Evolutionary conservation across 1,284 basidiomycete species (phyloP).

Genomic region (Polyporus tsugae): DNA sequence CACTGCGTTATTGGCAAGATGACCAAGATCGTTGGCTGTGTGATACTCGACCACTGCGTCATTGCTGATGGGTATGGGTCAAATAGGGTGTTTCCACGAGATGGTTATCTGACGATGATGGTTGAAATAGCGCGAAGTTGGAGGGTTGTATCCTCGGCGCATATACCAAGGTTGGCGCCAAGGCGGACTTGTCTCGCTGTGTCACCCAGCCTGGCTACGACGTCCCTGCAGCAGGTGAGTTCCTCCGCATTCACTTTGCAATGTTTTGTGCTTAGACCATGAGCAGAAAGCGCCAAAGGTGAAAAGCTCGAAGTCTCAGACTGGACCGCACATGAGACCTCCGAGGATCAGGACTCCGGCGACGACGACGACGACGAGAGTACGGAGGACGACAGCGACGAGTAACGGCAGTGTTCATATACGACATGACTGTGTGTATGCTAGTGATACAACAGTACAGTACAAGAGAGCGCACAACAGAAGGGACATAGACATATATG

Average conservation of each 20-base stretch:
- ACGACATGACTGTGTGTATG: constrained; percentile 33
- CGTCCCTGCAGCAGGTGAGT: constrained; percentile 74
- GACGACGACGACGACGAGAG: constrained; percentile 27
- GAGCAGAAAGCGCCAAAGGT: constrained; percentile 40
- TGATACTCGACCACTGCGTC: constrained; percentile 90
- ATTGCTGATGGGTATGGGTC: constrained; percentile 82
- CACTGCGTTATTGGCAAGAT: constrained; percentile 91
- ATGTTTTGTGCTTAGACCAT: background rate
- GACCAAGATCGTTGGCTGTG: constrained; percentile 86
- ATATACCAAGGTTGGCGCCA: constrained; percentile 82
- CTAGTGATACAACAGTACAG: constrained; percentile 37
- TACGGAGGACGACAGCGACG: constrained; percentile 19
- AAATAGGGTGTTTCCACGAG: background rate
- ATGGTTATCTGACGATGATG: constrained; percentile 2
- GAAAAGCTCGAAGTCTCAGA: constrained; percentile 48
- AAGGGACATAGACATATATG: constrained; percentile 28
- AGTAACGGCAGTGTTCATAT: constrained; percentile 28
- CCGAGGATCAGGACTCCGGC: constrained; percentile 32
- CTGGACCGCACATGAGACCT: constrained; percentile 44
- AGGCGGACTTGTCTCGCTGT: constrained; percentile 83
- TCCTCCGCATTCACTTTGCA: background rate
- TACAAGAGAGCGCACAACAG: constrained; percentile 31
- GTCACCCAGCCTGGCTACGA: constrained; percentile 92
- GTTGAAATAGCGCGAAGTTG: constrained; percentile 75
- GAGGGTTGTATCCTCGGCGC: constrained; percentile 90